Base-by-base conservation (phyloP, 2,329 filamentous ascomycete genomes). In the Aspergillus fijiensis region DNA sequence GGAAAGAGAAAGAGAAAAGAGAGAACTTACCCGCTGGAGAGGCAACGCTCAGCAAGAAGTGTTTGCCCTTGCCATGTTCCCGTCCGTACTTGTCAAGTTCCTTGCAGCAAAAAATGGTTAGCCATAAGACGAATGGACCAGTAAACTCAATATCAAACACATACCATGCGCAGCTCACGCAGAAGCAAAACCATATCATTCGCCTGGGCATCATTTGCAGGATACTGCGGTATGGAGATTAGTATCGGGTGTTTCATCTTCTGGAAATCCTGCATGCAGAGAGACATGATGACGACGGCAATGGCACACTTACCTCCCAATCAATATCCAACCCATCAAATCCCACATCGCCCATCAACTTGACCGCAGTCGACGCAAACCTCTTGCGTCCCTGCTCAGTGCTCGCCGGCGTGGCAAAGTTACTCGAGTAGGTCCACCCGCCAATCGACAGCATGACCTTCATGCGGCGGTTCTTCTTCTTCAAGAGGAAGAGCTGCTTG, bases 381-480 rank as follows among this genome's bases (percentile, higher is more conserved):
- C 63, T 82, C 65, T 79, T 76, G 6, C 90, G 83, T 3, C 87
- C 85, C 1, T 78, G 75, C 0, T 81, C 79, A 0, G 85, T 87
- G 1, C 83, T 83, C 0, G 85, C 86, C 0, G 91, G 89, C n/a
- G 73, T 77, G 2, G 83, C 80, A 76, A 96, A 95, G 77, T 94
- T 93, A 74, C 84, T 74, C 2, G 87, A 89, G 73, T 89, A 90
- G 0, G 86, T 90, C 87, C 88, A 95, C 16, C 92, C 92, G 47
- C 92, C 92, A 61, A 96, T 91, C 57, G 89, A 92, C 4, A 97
- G 84, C 12, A 97, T 82, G 3, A 89, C 82, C 76, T 96, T 96
- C 59, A 96, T 76, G 55, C 90, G 85, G 21, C 91, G 86, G 72
- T 96, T 86, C 66, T 82, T 78, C 76, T 92, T 88, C 80, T 96